Evolutionary conservation across 805 yeast genomes (phyloP), one percentile per base, ranked within the genome.

Genomic region (Metschnikowia drakensbergensis): DNA sequence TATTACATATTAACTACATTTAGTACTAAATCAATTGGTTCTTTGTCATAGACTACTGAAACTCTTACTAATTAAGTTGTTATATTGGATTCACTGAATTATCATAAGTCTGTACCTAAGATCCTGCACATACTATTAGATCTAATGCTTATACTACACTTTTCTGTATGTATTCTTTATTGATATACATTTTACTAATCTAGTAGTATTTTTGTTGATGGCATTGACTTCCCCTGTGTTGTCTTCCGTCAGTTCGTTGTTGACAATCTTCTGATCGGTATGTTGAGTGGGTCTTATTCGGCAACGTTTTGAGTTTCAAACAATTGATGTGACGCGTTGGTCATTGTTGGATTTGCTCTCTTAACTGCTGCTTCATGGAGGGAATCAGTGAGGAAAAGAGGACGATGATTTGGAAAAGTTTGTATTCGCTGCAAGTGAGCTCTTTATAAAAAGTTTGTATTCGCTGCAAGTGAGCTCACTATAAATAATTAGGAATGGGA

Each of bases 141-240:
- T 17, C n/a, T n/a, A n/a, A n/a, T n/a, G n/a, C n/a, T n/a, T n/a
- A n/a, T n/a, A n/a, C n/a, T n/a, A n/a, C n/a, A n/a, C n/a, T n/a
- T n/a, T n/a, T n/a, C n/a, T n/a, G n/a, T n/a, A n/a, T n/a, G n/a
- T n/a, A n/a, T n/a, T n/a, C n/a, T n/a, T n/a, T n/a, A n/a, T n/a
- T n/a, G n/a, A n/a, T n/a, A n/a, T n/a, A n/a, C n/a, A n/a, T n/a
- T n/a, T n/a, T n/a, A n/a, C n/a, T n/a, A n/a, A n/a, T n/a, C n/a
- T n/a, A n/a, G n/a, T n/a, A n/a, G n/a, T n/a, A n/a, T 72, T 88
- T 49, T 77, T 88, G 2, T 68, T 88, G 54, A 86, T 88, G 86
- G 83, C 96, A 0, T 74, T 88, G 48, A 88, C 96, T 0, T 83
- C 87, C 3, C 96, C 96, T 0, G 96, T 89, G 1, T 69, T 89